Percentiles rank a stretch among this genome's conserved stretches.
These are phyloP conservation scores for Sarocladiaceae sp. DNA, from an alignment of 2,329 filamentous ascomycete species.

Conservation along the genomic window DNA sequence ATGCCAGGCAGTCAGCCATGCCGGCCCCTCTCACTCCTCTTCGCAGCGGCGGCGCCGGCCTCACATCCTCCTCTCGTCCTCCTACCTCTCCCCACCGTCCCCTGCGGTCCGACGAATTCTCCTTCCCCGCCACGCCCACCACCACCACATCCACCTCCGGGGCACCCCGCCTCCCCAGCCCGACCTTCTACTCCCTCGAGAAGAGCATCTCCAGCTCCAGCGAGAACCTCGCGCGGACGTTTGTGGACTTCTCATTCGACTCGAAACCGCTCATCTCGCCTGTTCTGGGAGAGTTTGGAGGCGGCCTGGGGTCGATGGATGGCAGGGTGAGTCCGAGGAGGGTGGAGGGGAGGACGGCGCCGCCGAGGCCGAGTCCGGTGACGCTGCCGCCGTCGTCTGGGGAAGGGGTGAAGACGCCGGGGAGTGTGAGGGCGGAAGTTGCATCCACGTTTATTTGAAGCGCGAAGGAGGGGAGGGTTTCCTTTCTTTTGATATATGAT, in stretches of 20 bases:
- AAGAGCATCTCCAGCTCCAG: slow-evolving; percentile 26
- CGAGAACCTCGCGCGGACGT: slow-evolving; percentile 23
- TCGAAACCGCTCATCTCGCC: slow-evolving; percentile 24
- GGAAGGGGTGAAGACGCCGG: slow-evolving; percentile 10
- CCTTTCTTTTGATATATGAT: background rate
- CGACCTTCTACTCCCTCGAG: slow-evolving; percentile 28
- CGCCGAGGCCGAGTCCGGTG: slow-evolving; percentile 24
- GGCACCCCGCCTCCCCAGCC: slow-evolving; percentile 28
- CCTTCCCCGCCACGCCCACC: slow-evolving; percentile 13
- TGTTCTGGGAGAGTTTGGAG: slow-evolving; percentile 22
- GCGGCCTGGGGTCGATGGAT: slow-evolving; percentile 5
- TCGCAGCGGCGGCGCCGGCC: slow-evolving; percentile 11
- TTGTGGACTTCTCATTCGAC: slow-evolving; percentile 23
- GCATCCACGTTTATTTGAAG: slow-evolving; percentile 11
- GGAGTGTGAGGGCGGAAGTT: slow-evolving; percentile 4
- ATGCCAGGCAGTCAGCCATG: slow-evolving; percentile 27
- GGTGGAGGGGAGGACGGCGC: slow-evolving; percentile 25
- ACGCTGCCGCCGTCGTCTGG: slow-evolving; percentile 21
- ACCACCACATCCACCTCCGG: background rate
- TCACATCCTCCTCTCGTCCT: slow-evolving; percentile 14
- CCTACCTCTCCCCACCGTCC: slow-evolving; percentile 19
- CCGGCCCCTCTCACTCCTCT: slow-evolving; percentile 27
- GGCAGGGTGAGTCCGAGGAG: slow-evolving; percentile 14
- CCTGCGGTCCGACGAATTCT: slow-evolving; percentile 6
- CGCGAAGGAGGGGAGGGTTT: background rate